Percentiles rank a stretch among this genome's conserved stretches.
Evolutionary conservation across 2,329 filamentous ascomycete genomes (phyloP).

Genomic region (Trichoderma asperellum): DNA sequence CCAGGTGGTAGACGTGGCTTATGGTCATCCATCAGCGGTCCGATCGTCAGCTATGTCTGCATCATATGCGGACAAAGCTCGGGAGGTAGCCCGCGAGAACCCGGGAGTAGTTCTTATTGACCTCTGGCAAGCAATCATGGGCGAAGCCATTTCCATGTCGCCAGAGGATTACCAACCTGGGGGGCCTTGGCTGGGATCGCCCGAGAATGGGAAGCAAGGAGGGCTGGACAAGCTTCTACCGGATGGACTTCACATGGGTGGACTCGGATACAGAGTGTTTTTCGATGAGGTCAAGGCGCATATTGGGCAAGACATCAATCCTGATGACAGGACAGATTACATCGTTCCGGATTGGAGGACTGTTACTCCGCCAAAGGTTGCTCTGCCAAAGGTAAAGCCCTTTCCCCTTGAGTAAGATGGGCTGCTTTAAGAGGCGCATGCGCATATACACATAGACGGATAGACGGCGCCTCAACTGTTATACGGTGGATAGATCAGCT

Average conservation of each 20-base stretch:
- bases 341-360: conserved; percentile 48
- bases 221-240: conserved; percentile 57
- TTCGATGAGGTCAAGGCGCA: conserved; percentile 54
- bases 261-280: conserved; percentile 57
- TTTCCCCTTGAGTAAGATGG: background rate
- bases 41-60: conserved; percentile 55
- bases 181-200: conserved; percentile 54
- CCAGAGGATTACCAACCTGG: conserved; percentile 59
- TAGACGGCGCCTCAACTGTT: background rate
- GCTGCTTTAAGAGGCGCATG: background rate
- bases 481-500: background rate
- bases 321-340: conserved; percentile 46
- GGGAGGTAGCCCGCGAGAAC: conserved; percentile 69
- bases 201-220: conserved; percentile 54
- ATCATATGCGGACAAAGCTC: conserved; percentile 62
- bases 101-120: conserved; percentile 74
- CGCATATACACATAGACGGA: background rate
- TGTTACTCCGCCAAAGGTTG: conserved; percentile 16
- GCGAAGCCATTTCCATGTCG: conserved; percentile 63
- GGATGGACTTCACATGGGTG: conserved; percentile 62
- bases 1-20: conserved; percentile 50
- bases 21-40: conserved; percentile 50
- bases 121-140: conserved; percentile 79
- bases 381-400: background rate
- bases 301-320: conserved; percentile 50